These are phyloP conservation scores for Obba rivulosa DNA, from an alignment of 768 basidiomycete genomes.

Conservation along the genomic window DNA sequence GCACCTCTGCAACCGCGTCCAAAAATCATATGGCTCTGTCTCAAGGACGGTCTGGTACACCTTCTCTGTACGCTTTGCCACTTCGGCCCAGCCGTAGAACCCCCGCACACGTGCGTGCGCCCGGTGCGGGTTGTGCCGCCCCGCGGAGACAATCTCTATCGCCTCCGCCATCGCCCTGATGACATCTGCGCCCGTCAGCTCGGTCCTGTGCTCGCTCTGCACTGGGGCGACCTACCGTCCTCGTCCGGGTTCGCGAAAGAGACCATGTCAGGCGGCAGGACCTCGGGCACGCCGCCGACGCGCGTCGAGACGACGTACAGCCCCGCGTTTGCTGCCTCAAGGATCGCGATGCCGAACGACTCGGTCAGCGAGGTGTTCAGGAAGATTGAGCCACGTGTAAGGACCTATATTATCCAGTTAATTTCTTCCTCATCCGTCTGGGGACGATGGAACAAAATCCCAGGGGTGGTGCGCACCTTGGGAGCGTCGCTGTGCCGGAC, in stretches of 20 bases:
- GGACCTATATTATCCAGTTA: too few species aligned
- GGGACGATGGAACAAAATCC: too few species aligned
- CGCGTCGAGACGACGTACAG: slow-evolving; percentile 91
- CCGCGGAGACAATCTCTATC: slow-evolving; percentile 58
- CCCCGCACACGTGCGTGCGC: slow-evolving; percentile 75
- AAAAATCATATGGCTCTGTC: slow-evolving; percentile 61
- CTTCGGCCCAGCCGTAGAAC: slow-evolving; percentile 85
- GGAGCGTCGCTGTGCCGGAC: slow-evolving; percentile 81
- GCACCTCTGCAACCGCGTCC: slow-evolving; percentile 73
- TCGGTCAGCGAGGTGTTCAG: slow-evolving; percentile 96
- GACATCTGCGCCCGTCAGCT: slow-evolving; percentile 50
- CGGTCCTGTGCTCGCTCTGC: neutral
- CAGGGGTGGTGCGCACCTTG: too few species aligned
- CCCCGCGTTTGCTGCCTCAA: slow-evolving; percentile 94
- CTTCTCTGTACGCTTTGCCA: slow-evolving; percentile 73
- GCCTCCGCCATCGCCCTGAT: slow-evolving; percentile 80
- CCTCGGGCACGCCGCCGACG: slow-evolving; percentile 94
- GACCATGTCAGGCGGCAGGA: slow-evolving; percentile 91
- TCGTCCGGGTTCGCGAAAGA: slow-evolving; percentile 92
- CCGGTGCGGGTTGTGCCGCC: slow-evolving; percentile 64
- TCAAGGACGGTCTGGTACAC: slow-evolving; percentile 73
- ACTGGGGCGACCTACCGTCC: slow-evolving; percentile 57
- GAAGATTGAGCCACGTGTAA: slow-evolving; percentile 83
- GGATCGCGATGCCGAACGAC: slow-evolving; percentile 94
- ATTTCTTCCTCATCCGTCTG: too few species aligned